phyloP scores from a whole-genome alignment of 208 protist genomes.

The Spongospora subterranea region DNA sequence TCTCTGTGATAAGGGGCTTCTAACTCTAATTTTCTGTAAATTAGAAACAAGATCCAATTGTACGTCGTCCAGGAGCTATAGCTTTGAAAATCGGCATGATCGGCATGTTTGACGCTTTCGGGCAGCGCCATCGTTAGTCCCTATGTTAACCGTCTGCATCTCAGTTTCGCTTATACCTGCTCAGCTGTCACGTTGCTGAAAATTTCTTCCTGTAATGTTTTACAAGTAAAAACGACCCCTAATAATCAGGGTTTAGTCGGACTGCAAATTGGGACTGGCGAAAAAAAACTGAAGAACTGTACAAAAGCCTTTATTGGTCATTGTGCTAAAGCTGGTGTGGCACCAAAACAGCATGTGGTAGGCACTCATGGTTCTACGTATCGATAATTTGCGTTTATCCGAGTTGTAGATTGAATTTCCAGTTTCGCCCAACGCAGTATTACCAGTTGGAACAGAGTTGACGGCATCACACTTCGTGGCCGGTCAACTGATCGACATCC shows the following conservation, averaged over 20 bases:
- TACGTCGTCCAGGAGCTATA: constrained; percentile 62
- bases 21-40: too few species aligned
- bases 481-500: constrained; percentile 72
- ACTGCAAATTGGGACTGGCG: constrained; percentile 67
- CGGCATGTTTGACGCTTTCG: constrained; percentile 62
- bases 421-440: constrained; percentile 44
- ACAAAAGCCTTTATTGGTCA: constrained; percentile 61
- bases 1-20: too few species aligned
- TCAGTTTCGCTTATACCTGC: neutral
- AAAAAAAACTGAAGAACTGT: constrained; percentile 59
- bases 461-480: constrained; percentile 71
- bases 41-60: neutral
- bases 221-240: neutral
- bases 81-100: constrained; percentile 70
- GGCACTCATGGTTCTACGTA: too few species aligned
- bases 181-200: constrained; percentile 64
- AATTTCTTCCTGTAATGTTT: constrained; percentile 55
- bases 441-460: constrained; percentile 60
- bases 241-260: constrained; percentile 34
- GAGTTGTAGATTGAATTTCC: constrained; percentile 66
- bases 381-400: too few species aligned
- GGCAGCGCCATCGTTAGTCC: constrained; percentile 20
- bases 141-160: neutral
- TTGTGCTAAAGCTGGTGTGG: constrained; percentile 57
- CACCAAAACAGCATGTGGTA: constrained; percentile 63